A percentile compares a stretch with the other conserved stretches of the same genome.
phyloP scores from a whole-genome alignment of 495 filamentous ascomycete genomes.

The Umbilicaria muhlenbergii region DNA sequence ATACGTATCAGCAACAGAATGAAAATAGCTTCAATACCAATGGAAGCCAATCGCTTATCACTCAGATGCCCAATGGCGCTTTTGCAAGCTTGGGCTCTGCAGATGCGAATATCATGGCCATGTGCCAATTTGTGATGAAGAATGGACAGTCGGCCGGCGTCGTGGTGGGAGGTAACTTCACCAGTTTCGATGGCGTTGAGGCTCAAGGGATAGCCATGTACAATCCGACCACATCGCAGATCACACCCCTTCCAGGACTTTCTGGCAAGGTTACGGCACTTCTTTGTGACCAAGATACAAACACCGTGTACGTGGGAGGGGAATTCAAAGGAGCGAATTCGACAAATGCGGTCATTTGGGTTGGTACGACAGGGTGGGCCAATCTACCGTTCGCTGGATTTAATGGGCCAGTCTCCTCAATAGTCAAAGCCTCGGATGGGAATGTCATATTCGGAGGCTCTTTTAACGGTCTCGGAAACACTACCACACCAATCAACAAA shows the following conservation, averaged over 20 bases:
- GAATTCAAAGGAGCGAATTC: conserved; percentile 64
- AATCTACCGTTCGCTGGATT: conserved; percentile 85
- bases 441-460: conserved; percentile 83
- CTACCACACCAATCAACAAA: conserved; percentile 43
- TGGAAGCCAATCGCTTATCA: conserved; percentile 67
- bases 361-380: conserved; percentile 55
- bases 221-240: conserved; percentile 45
- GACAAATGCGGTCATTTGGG: conserved; percentile 81
- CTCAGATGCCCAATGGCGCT: conserved; percentile 70
- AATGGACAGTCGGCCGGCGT: conserved; percentile 56
- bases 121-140: conserved; percentile 65
- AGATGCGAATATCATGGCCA: conserved; percentile 68
- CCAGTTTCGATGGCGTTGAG: conserved; percentile 63
- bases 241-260: conserved; percentile 63
- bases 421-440: conserved; percentile 59
- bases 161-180: conserved; percentile 89
- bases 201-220: conserved; percentile 70
- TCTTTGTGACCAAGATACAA: conserved; percentile 66
- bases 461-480: conserved; percentile 86
- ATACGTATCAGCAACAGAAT: conserved; percentile 66
- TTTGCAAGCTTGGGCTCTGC: conserved; percentile 58
- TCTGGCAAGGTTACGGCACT: conserved; percentile 66
- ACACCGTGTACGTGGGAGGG: conserved; percentile 83
- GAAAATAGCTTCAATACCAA: conserved; percentile 50
- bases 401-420: conserved; percentile 83